Evolutionary conservation across 129 eudicot species (phyloP), one percentile per base, ranked within the genome.

Genomic region (Tagetes patula): DNA sequence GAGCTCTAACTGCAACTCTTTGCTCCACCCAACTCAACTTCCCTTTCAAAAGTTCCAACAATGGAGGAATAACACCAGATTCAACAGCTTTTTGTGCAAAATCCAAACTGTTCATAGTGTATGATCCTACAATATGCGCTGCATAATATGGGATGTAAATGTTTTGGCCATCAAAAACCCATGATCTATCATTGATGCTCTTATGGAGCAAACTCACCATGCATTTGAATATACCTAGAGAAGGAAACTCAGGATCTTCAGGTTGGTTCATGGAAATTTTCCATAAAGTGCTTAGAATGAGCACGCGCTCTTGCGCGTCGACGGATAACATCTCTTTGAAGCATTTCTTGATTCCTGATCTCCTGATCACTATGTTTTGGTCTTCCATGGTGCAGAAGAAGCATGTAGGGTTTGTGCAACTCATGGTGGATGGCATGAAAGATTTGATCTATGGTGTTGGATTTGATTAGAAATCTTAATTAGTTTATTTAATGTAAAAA

Each of bases 1-100:
- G 87, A 37, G 96, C 96, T 79, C 98, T 79, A 75, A 93, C 87
- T 3, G 98, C 96, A 36, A 89, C 96, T 72, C 98, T 80, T 81
- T 93, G 96, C 83, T 93, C 96, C 9, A 89, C 82, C 98, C 98
- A 89, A 69, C 83, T 93, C 72, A 93, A 76, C 31, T 78, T 82
- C 38, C 98, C 96, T 62, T 90, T 85, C 78, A 89, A 48, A 65
- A 93, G 96, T 71, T 89, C 92, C 80, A 93, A 33, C 46, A 93
- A 54, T 42, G 92, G 87, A 5, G 87, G 85, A 52, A 93, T 77
- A 7, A 87, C 87, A 2, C 95, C 96, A 9, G 92, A 77, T 3
- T 85, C 80, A 9, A 84, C 88, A 13, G 92, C 92, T 75, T 69
- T 82, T 65, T 69, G 67, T 3, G 98, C 92, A 47, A 77, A 85